A percentile compares a stretch with the other conserved stretches of the same genome.
Conservation (phyloP, 208 protist genomes). For the Acanthamoeba healyi region DNA sequence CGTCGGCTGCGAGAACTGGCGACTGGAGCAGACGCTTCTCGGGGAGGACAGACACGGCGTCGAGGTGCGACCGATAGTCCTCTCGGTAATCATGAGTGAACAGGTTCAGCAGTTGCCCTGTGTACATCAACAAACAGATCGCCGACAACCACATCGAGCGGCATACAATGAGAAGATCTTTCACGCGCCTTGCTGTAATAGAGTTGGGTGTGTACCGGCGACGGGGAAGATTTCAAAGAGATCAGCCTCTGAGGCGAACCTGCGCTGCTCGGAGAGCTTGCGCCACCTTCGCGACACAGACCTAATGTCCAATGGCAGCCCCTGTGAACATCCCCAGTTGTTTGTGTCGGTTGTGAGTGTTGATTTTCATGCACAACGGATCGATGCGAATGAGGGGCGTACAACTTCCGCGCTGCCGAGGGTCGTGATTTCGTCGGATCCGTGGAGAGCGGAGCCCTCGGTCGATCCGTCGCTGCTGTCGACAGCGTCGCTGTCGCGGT, state of each 20-base stretch:
- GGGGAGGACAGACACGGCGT: neutral
- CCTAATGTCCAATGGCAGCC: constrained; percentile 3
- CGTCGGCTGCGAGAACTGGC: neutral
- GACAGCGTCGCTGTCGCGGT: neutral
- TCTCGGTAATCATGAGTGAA: constrained; percentile 52
- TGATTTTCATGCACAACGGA: no score
- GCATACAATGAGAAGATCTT: no score
- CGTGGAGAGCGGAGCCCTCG: neutral
- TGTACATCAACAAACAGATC: neutral
- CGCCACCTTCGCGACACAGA: constrained; percentile 72
- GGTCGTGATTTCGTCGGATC: neutral
- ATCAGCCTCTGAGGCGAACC: constrained; percentile 38
- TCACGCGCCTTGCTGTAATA: no score
- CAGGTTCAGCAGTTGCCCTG: constrained; percentile 69
- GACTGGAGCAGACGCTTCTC: constrained; percentile 67
- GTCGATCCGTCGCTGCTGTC: neutral
- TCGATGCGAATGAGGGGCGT: no score
- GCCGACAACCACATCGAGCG: neutral
- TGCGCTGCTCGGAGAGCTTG: constrained; percentile 71
- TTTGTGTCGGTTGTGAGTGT: no score
- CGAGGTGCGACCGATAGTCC: constrained; percentile 8
- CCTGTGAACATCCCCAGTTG: neutral
- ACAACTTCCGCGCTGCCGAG: neutral
- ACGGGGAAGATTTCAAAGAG: constrained; percentile 74
- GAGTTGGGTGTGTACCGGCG: constrained; percentile 59